Percentiles rank a stretch among this genome's conserved stretches.
These are phyloP conservation scores for Nitzschia sp. DNA, from an alignment of 108 stramenopile genomes.

Conservation along the genomic window DNA sequence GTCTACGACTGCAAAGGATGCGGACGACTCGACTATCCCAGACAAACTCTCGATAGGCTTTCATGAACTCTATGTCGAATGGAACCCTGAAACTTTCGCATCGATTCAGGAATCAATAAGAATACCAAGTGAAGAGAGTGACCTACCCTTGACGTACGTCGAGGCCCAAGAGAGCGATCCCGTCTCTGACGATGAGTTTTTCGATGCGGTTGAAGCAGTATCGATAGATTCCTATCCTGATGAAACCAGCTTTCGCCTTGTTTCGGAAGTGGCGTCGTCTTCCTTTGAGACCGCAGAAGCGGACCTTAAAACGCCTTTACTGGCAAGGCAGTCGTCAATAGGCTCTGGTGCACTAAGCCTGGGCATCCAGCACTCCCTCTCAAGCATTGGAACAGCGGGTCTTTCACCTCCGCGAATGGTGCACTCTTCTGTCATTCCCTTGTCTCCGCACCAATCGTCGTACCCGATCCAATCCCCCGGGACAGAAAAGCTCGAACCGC, in stretches of 20 bases:
- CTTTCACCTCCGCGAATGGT: neutral
- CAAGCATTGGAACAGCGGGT: neutral
- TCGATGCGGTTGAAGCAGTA: slow-evolving; percentile 64
- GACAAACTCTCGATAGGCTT: slow-evolving; percentile 45
- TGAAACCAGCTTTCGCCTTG: neutral
- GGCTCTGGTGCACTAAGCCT: neutral
- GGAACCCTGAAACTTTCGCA: slow-evolving; percentile 83
- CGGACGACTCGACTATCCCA: neutral
- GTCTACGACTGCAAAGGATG: slow-evolving; percentile 5
- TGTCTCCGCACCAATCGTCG: neutral
- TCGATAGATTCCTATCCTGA: slow-evolving; percentile 29
- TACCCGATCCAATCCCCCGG: slow-evolving; percentile 9
- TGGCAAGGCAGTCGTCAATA: neutral
- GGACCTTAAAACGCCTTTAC: neutral
- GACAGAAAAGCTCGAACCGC: neutral
- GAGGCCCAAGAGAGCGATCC: neutral
- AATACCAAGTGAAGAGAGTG: slow-evolving; percentile 12
- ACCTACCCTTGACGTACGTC: neutral
- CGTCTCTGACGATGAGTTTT: slow-evolving; percentile 50
- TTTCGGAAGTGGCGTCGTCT: slow-evolving; percentile 43
- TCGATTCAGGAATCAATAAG: slow-evolving; percentile 54
- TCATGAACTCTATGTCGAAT: slow-evolving; percentile 73
- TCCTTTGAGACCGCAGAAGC: slow-evolving; percentile 18
- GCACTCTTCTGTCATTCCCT: slow-evolving; percentile 3
- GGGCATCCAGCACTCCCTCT: neutral